Conservation (phyloP, 371 early-diverging fungal genomes). For the Gilbertella persicaria region DNA sequence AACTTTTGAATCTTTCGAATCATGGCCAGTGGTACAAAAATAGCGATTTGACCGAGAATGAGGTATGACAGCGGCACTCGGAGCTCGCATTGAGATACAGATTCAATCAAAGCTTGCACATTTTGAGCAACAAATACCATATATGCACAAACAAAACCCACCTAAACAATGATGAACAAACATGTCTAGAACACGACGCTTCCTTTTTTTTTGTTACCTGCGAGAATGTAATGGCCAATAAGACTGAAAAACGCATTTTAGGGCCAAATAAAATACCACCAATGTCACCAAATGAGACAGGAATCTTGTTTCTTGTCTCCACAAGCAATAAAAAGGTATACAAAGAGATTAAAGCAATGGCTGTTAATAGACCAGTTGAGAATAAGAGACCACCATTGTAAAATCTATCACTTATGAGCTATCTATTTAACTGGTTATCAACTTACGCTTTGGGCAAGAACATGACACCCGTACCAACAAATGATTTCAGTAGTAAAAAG, state of each 20-base stretch:
- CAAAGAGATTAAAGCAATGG: slow-evolving; percentile 58
- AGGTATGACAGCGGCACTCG: slow-evolving; percentile 43
- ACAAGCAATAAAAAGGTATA: slow-evolving; percentile 65
- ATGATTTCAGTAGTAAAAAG: slow-evolving; percentile 84
- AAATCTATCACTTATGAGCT: slow-evolving; percentile 41
- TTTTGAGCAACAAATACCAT: slow-evolving; percentile 88
- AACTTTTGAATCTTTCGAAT: slow-evolving; percentile 83
- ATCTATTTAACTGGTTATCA: neutral
- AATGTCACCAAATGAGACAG: slow-evolving; percentile 67
- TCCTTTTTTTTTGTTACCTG: slow-evolving; percentile 52
- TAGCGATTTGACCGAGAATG: slow-evolving; percentile 67
- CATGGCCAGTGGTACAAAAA: slow-evolving; percentile 83
- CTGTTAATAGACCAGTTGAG: slow-evolving; percentile 51
- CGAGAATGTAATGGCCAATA: slow-evolving; percentile 74
- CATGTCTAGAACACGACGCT: neutral
- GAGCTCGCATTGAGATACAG: slow-evolving; percentile 50
- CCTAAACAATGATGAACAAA: slow-evolving; percentile 30
- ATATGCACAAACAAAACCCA: slow-evolving; percentile 88
- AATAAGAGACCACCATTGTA: slow-evolving; percentile 68
- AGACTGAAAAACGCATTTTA: slow-evolving; percentile 66
- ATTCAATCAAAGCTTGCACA: slow-evolving; percentile 67
- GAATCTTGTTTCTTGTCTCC: slow-evolving; percentile 58
- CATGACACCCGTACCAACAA: slow-evolving; percentile 74
- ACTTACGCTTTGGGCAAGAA: slow-evolving; percentile 14
- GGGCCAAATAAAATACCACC: slow-evolving; percentile 80